phyloP scores from a whole-genome alignment of 2,329 filamentous ascomycete genomes.

The Hypoxylon sp. region DNA sequence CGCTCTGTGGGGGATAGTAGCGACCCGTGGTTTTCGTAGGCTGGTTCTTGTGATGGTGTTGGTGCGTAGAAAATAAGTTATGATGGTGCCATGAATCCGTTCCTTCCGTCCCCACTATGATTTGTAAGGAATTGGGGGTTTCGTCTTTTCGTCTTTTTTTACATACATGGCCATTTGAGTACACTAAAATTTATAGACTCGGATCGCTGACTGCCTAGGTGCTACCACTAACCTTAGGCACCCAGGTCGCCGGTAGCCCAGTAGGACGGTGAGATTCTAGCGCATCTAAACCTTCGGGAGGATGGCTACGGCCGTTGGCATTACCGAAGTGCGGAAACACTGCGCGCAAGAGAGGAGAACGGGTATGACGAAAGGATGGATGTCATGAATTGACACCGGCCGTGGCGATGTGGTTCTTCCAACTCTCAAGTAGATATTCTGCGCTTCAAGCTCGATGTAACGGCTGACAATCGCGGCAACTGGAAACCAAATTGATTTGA shows the following conservation, averaged over 20 bases:
- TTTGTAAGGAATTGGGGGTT: neutral
- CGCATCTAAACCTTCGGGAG: conserved; percentile 4
- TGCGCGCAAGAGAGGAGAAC: neutral
- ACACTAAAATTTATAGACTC: conserved; percentile 8
- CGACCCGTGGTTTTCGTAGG: conserved; percentile 11
- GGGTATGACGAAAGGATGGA: neutral
- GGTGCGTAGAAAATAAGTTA: neutral
- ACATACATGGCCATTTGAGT: neutral
- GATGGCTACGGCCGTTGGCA: neutral
- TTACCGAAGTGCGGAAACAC: conserved; percentile 1
- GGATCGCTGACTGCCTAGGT: conserved; percentile 2
- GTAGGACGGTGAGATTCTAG: conserved; percentile 6
- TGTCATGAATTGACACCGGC: neutral
- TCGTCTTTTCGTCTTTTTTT: neutral
- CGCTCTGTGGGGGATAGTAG: conserved; percentile 39
- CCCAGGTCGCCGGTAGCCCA: conserved; percentile 6
- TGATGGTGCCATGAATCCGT: conserved; percentile 4
- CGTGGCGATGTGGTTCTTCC: neutral
- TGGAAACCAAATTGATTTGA: neutral
- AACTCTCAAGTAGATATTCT: neutral
- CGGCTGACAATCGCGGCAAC: neutral
- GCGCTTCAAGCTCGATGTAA: neutral
- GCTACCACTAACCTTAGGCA: neutral
- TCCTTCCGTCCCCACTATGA: conserved; percentile 4
- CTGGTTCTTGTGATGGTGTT: conserved; percentile 17